Evolutionary conservation across 805 yeast species (phyloP), one percentile per base, ranked within the genome.

Genomic region (Saccharomycopsis selenospora): DNA sequence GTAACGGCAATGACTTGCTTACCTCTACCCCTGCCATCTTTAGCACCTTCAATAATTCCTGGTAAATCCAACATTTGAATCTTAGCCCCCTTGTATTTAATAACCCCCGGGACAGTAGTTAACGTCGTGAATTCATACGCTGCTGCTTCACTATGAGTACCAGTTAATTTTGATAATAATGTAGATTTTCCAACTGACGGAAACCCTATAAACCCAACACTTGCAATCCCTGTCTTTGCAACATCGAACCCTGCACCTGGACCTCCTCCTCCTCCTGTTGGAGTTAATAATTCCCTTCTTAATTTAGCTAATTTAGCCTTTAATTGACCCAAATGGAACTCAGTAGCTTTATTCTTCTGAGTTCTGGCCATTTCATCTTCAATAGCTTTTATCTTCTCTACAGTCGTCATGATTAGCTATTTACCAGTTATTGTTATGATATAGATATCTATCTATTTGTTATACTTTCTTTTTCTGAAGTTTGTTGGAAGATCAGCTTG

Each of bases 311-410:
- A 71, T 62, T 93, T 93, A 48, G 99, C 99, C 68, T 95, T 93
- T 56, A 93, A 73, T 70, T 89, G 96, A 62, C 99, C 99, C 75
- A 93, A 71, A 73, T 93, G 99, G 71, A 85, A 91, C 56, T 93
- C 87, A 2, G 99, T 93, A 63, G 95, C 95, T 80, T 93, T 93
- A 71, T 93, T 93, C 71, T 91, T 93, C 65, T 93, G 99, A 61
- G 99, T 93, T 61, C 76, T 76, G 70, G 97, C 90, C 99, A 91
- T 91, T 75, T 91, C 99, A 69, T 85, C 93, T 68, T 91, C 97
- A 72, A 90, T 85, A 70, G 83, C 82, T 70, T 85, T 82, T 62
- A 85, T 84, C 64, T 84, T 76, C 56, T 71, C 75, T 26, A 70
- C 76, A 4, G 76, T 70, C 14, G 76, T 71, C 72, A 69, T 68